Percentiles rank a stretch among this genome's conserved stretches.
These are phyloP conservation scores for Petunia secreta DNA, from an alignment of 257 asterid genomes.

Conservation along the genomic window DNA sequence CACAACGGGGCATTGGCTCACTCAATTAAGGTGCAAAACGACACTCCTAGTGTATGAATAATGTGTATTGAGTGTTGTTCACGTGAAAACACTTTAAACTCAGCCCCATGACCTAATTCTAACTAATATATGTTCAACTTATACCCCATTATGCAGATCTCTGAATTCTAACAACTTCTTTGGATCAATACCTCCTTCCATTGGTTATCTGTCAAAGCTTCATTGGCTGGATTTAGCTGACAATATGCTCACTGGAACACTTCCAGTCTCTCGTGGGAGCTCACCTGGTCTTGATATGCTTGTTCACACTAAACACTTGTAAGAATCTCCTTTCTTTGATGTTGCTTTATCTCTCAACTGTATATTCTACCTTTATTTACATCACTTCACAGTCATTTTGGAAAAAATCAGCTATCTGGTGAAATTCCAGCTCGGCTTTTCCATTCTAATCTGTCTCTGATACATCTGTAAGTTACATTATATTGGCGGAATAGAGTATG, in stretches of 20 bases:
- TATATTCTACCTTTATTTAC: slow-evolving; percentile 18
- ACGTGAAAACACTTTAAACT: neutral
- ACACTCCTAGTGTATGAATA: too few relatives aligned
- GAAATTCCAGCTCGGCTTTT: slow-evolving; percentile 72
- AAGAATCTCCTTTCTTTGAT: slow-evolving; percentile 28
- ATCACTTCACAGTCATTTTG: slow-evolving; percentile 71
- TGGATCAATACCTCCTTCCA: slow-evolving; percentile 71
- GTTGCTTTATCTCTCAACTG: slow-evolving; percentile 7
- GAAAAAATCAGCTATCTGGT: slow-evolving; percentile 73
- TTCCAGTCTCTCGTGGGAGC: slow-evolving; percentile 76
- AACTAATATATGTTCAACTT: too few relatives aligned
- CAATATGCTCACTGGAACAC: slow-evolving; percentile 67
- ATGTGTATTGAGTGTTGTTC: neutral
- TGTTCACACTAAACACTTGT: slow-evolving; percentile 72
- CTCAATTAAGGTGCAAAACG: too few relatives aligned
- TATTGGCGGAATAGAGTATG: neutral
- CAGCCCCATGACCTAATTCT: slow-evolving; percentile 18
- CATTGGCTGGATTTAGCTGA: slow-evolving; percentile 90
- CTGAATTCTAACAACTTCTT: slow-evolving; percentile 69
- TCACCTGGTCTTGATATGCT: slow-evolving; percentile 94
- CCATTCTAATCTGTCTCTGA: slow-evolving; percentile 57
- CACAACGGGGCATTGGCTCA: too few relatives aligned
- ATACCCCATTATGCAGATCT: slow-evolving; percentile 49
- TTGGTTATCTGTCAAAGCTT: slow-evolving; percentile 61
- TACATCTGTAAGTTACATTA: slow-evolving; percentile 71